Conservation (phyloP, 2,329 filamentous ascomycete genomes). For the Arachnopeziza araneosa region DNA sequence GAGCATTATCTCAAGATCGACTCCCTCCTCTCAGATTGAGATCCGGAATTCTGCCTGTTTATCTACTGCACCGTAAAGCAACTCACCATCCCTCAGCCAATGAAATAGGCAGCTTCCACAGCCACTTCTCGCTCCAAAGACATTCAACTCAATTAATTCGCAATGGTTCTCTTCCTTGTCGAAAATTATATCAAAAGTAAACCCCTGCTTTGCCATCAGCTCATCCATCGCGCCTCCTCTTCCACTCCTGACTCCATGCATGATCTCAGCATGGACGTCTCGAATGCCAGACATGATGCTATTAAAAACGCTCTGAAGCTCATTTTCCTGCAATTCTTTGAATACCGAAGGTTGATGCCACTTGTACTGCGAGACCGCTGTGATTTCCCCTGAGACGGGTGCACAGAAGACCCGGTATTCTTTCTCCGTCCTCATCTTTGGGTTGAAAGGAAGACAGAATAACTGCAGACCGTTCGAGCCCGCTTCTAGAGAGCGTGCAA, state of each 20-base stretch:
- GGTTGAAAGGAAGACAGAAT: slow-evolving; percentile 38
- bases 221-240: slow-evolving; percentile 15
- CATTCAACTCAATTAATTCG: slow-evolving; percentile 40
- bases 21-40: background rate
- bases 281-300: slow-evolving; percentile 20
- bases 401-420: slow-evolving; percentile 42
- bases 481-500: too few species aligned
- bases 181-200: slow-evolving; percentile 40
- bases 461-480: too few species aligned
- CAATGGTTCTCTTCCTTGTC: slow-evolving; percentile 23
- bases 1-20: too few species aligned
- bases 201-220: slow-evolving; percentile 34
- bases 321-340: slow-evolving; percentile 1
- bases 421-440: slow-evolving; percentile 32
- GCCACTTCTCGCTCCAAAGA: slow-evolving; percentile 38
- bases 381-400: slow-evolving; percentile 30
- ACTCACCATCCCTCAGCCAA: slow-evolving; percentile 35
- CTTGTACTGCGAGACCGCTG: slow-evolving; percentile 37
- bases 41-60: slow-evolving; percentile 30
- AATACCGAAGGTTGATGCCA: slow-evolving; percentile 36
- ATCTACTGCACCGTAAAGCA: slow-evolving; percentile 32
- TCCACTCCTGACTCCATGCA: slow-evolving; percentile 5
- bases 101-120: slow-evolving; percentile 43
- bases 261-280: slow-evolving; percentile 26
- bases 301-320: slow-evolving; percentile 12